Evolutionary conservation across 129 eudicot genomes (phyloP).

Genomic region (Rutidosis leptorrhynchoides): DNA sequence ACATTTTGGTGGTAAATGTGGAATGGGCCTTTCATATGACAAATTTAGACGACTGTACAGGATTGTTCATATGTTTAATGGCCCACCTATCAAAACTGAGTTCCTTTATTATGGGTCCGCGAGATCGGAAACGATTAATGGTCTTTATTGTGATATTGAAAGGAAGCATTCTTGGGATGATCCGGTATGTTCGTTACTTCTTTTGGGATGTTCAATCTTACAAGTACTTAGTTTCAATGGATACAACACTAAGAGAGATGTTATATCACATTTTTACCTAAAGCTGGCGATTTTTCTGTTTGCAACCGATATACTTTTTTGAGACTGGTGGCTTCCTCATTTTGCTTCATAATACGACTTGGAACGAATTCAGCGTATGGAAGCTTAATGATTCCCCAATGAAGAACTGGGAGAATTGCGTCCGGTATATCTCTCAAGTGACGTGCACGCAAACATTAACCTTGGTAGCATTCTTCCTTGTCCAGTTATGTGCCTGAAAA

Average conservation of each 20-base stretch:
- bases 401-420: conserved; percentile 20
- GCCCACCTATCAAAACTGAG: conserved; percentile 31
- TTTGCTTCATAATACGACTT: conserved; percentile 5
- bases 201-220: conserved; percentile 34
- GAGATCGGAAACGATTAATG: conserved; percentile 26
- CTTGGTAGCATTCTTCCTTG: background rate
- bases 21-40: conserved; percentile 33
- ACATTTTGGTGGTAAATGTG: conserved; percentile 29
- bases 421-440: conserved; percentile 1
- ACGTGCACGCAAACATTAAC: conserved; percentile 3
- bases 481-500: conserved; percentile 22
- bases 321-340: conserved; percentile 35
- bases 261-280: conserved; percentile 16
- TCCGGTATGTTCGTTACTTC: conserved; percentile 36
- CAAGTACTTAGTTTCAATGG: conserved; percentile 31
- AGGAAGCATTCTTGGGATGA: conserved; percentile 27
- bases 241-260: conserved; percentile 32
- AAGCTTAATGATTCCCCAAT: conserved; percentile 30
- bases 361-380: conserved; percentile 22
- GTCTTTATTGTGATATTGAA: conserved; percentile 16
- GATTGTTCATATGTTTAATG: conserved; percentile 35
- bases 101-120: conserved; percentile 1
- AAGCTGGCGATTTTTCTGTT: background rate
- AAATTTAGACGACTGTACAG: conserved; percentile 25
- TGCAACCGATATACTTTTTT: background rate